Evolutionary conservation across 2,329 filamentous ascomycete genomes (phyloP).

Genomic region (Blastomyces emzantsi): DNA sequence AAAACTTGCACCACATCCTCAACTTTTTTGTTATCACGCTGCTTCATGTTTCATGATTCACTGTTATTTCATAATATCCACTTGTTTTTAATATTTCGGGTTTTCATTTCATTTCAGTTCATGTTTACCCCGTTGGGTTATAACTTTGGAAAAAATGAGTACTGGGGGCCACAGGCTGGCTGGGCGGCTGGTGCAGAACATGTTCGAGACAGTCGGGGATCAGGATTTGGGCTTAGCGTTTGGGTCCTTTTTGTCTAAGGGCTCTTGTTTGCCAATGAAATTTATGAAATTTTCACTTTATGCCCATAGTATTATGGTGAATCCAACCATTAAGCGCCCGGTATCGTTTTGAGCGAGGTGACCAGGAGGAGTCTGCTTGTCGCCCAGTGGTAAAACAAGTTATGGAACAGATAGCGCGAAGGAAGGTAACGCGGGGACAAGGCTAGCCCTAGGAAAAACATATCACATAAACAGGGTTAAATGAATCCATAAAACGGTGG

Average conservation of each 20-base stretch:
- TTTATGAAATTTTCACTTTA: conserved; percentile 9
- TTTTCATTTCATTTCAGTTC: conserved; percentile 8
- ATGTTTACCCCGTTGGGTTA: conserved; percentile 7
- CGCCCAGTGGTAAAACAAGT: neutral
- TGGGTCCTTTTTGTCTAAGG: conserved; percentile 17
- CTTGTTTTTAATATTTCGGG: conserved; percentile 10
- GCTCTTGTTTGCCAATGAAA: conserved; percentile 15
- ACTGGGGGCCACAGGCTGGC: neutral
- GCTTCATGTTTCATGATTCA: conserved; percentile 1
- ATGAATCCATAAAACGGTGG: neutral
- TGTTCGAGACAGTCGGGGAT: conserved; percentile 10
- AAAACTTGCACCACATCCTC: neutral
- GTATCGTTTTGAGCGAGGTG: neutral
- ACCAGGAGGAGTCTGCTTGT: neutral
- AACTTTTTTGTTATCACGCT: neutral
- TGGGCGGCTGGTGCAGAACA: conserved; percentile 9
- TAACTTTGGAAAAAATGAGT: conserved; percentile 3
- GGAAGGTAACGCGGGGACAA: neutral
- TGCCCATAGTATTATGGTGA: conserved; percentile 7
- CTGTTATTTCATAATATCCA: conserved; percentile 17
- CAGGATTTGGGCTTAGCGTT: conserved; percentile 17
- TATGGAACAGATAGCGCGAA: conserved; percentile 4
- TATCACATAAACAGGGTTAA: neutral
- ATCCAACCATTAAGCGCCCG: conserved; percentile 11
- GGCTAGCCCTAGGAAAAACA: neutral